A percentile compares a stretch with the other conserved stretches of the same genome.
phyloP scores from a whole-genome alignment of 371 early-diverging fungal species.

The Rhizopus arrhizus region DNA sequence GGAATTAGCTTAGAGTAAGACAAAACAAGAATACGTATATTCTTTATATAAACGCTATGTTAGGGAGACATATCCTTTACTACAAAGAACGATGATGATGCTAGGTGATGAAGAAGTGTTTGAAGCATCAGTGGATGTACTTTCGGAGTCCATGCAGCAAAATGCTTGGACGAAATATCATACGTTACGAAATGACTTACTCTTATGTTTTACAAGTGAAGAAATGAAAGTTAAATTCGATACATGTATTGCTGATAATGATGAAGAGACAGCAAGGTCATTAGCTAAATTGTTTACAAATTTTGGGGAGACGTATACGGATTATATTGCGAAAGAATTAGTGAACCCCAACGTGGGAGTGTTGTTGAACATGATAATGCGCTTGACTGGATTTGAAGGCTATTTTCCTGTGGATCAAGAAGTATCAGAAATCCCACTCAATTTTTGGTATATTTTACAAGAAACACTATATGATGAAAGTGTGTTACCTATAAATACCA shows the following conservation, averaged over 20 bases:
- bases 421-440: slow-evolving; percentile 69
- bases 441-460: slow-evolving; percentile 76
- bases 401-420: slow-evolving; percentile 74
- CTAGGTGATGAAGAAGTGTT: slow-evolving; percentile 49
- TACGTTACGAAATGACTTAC: slow-evolving; percentile 54
- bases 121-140: slow-evolving; percentile 55
- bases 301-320: slow-evolving; percentile 74
- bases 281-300: slow-evolving; percentile 65
- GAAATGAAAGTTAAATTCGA: slow-evolving; percentile 51
- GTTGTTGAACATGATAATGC: slow-evolving; percentile 68
- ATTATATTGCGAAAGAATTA: slow-evolving; percentile 57
- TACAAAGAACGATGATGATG: slow-evolving; percentile 47
- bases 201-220: slow-evolving; percentile 58
- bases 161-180: slow-evolving; percentile 35
- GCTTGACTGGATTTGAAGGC: slow-evolving; percentile 71
- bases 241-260: slow-evolving; percentile 52
- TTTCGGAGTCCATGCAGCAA: slow-evolving; percentile 60
- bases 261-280: slow-evolving; percentile 57
- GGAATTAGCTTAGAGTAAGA: slow-evolving; percentile 59
- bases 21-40: background rate
- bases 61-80: slow-evolving; percentile 44
- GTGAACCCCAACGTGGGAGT: slow-evolving; percentile 47
- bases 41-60: background rate
- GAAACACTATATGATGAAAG: slow-evolving; percentile 61
- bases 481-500: slow-evolving; percentile 29